Conservation (phyloP, 2,329 filamentous ascomycete genomes). For the Rachicladosporium sp. region DNA sequence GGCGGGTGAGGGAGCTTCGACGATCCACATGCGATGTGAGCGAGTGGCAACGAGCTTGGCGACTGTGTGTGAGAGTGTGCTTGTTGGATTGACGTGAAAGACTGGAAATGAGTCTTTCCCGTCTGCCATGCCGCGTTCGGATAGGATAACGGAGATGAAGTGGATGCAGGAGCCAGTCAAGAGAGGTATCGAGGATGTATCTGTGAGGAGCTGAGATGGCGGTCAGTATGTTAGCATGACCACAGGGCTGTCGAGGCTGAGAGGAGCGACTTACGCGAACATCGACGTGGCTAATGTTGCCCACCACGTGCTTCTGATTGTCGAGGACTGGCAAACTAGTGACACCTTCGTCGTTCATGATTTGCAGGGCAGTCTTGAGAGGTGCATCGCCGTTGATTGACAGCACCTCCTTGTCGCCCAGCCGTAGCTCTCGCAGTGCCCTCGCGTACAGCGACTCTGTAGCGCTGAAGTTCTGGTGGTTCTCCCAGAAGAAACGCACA, state of each 20-base stretch:
- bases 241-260: not conserved
- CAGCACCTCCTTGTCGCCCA: slow-evolving; percentile 71
- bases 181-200: slow-evolving; percentile 72
- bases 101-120: slow-evolving; percentile 93
- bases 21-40: slow-evolving; percentile 92
- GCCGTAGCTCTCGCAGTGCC: slow-evolving; percentile 61
- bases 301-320: slow-evolving; percentile 78
- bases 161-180: slow-evolving; percentile 82
- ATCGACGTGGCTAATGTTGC: slow-evolving; percentile 91
- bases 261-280: slow-evolving; percentile 50
- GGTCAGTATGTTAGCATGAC: slow-evolving; percentile 1
- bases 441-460: slow-evolving; percentile 74
- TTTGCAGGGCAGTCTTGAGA: slow-evolving; percentile 67
- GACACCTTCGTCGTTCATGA: slow-evolving; percentile 85
- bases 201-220: slow-evolving; percentile 57
- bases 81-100: slow-evolving; percentile 83
- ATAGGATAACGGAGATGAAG: slow-evolving; percentile 90
- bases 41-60: slow-evolving; percentile 88
- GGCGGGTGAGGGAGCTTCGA: slow-evolving; percentile 69
- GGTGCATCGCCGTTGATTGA: slow-evolving; percentile 84
- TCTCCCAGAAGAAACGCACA: slow-evolving; percentile 90
- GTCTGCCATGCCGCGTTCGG: slow-evolving; percentile 75
- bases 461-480: slow-evolving; percentile 71
- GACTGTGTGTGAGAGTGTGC: slow-evolving; percentile 88
- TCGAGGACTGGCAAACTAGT: slow-evolving; percentile 88